Evolutionary conservation across 2,329 filamentous ascomycete genomes (phyloP), one percentile per base, ranked within the genome.

Genomic region (Madurella mycetomatis): DNA sequence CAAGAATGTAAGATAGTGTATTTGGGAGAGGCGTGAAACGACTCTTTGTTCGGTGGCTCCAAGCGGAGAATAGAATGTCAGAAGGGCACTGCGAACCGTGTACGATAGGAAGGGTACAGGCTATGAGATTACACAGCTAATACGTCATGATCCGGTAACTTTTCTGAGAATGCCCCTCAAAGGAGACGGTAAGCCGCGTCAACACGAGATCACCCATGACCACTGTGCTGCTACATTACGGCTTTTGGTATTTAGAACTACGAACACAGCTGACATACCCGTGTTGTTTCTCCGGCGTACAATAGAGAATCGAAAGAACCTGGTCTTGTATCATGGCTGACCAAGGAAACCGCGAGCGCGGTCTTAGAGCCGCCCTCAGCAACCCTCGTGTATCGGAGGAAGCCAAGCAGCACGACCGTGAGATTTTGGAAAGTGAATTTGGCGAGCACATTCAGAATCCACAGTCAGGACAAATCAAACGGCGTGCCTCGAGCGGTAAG

Each of bases 331-430:
- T 1, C 13, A 63, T 61, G 60, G 42, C 55, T 8, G 58, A 64
- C 16, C 30, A 52, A 39, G 51, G 39, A n/a, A 60, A 63, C 34
- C 61, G 61, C 9, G 61, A 64, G 17, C 57, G 63, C 2, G 63
- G 63, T 43, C 61, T 64, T n/a, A 60, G 56, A 41, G 62, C 63
- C 5, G 62, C 63, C 42, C 47, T 64, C 48, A 55, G 54, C 53
- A 65, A 65, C 53, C 63, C 63, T 17, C 51, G 58, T 2, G 63
- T 64, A 1, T 65, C 63, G 0, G 62, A 65, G 16, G 40, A 63
- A 45, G 63, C 62, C 18, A 65, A 64, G 47, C 49, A 63, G 42
- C 61, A 56, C 17, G 61, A 64, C 55, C 61, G 61, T 5, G 61
- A 63, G 53, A 62, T 63, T 2, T 49, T 64, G 7, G 60, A 54